Evolutionary conservation across 1,284 basidiomycete genomes (phyloP).

Genomic region (Hypsizygus ulmarius): DNA sequence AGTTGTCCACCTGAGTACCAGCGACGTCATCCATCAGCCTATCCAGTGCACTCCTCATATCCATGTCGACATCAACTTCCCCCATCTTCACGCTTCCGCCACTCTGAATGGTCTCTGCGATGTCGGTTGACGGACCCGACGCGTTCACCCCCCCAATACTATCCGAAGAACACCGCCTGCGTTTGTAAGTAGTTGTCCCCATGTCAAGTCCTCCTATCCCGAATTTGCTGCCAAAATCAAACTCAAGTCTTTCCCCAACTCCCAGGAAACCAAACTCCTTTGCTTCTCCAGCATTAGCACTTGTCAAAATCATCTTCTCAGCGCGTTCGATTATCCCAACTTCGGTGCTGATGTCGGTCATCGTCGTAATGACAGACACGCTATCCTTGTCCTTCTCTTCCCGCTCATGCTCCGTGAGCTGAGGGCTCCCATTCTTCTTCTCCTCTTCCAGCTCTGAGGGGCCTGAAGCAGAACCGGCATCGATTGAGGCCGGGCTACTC

Average conservation of each 20-base stretch:
- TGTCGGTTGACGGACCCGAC: neutral
- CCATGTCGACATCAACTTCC: slow-evolving; percentile 55
- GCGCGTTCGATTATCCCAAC: slow-evolving; percentile 45
- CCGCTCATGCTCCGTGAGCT: slow-evolving; percentile 19
- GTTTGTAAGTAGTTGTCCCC: slow-evolving; percentile 17
- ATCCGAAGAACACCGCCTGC: slow-evolving; percentile 12
- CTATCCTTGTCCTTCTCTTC: slow-evolving; percentile 36
- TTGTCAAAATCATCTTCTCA: slow-evolving; percentile 31
- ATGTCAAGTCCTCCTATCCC: slow-evolving; percentile 33
- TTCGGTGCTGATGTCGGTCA: slow-evolving; percentile 44
- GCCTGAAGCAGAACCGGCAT: slow-evolving; percentile 10
- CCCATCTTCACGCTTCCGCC: slow-evolving; percentile 34
- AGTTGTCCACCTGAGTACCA: slow-evolving; percentile 41
- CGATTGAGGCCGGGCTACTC: neutral
- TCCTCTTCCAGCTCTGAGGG: neutral
- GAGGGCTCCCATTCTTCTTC: neutral
- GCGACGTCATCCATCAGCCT: slow-evolving; percentile 75
- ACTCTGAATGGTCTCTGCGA: slow-evolving; percentile 23
- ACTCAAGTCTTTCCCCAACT: slow-evolving; percentile 29
- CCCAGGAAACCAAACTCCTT: slow-evolving; percentile 35
- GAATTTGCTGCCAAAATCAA: slow-evolving; percentile 49
- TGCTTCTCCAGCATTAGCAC: slow-evolving; percentile 12
- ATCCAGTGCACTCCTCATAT: slow-evolving; percentile 76
- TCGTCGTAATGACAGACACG: slow-evolving; percentile 35
- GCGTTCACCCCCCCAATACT: neutral